Evolutionary conservation across 306 rosid species (phyloP).

Genomic region (Prosopis cineraria): DNA sequence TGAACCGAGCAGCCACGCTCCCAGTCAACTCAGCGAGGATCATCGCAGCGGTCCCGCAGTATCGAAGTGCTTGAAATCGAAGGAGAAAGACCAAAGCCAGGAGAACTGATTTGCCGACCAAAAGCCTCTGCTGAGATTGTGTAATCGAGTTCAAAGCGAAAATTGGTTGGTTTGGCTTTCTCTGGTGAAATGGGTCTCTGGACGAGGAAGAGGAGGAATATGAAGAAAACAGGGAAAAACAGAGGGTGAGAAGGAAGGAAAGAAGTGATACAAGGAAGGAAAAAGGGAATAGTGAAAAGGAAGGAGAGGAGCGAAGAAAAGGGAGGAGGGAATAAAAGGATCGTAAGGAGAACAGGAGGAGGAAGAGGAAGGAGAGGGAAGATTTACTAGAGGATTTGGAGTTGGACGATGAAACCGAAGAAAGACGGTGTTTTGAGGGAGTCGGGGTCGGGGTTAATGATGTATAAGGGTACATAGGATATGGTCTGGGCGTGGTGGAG

Average conservation of each 20-base stretch:
- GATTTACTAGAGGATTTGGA: slow-evolving; percentile 49
- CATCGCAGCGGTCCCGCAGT: slow-evolving; percentile 89
- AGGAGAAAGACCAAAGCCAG: slow-evolving; percentile 77
- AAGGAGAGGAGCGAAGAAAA: slow-evolving; percentile 80
- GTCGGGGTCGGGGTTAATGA: slow-evolving; percentile 64
- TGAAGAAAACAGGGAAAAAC: slow-evolving; percentile 43
- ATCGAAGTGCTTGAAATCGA: slow-evolving; percentile 81
- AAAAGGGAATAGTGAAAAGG: slow-evolving; percentile 72
- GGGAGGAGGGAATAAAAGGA: slow-evolving; percentile 77
- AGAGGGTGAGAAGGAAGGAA: slow-evolving; percentile 58
- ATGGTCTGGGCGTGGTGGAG: slow-evolving; percentile 38
- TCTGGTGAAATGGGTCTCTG: slow-evolving; percentile 47
- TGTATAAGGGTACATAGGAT: slow-evolving; percentile 51
- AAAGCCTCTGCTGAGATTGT: slow-evolving; percentile 47
- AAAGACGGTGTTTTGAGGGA: slow-evolving; percentile 69
- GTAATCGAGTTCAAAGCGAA: slow-evolving; percentile 48
- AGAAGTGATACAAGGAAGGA: slow-evolving; percentile 74
- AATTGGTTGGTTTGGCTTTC: slow-evolving; percentile 41
- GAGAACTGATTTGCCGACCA: slow-evolving; percentile 60
- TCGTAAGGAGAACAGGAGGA: slow-evolving; percentile 74
- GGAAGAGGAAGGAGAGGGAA: slow-evolving; percentile 66
- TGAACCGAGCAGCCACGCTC: slow-evolving; percentile 51
- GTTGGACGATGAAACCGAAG: slow-evolving; percentile 43
- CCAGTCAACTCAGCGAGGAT: slow-evolving; percentile 86
- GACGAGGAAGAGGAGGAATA: slow-evolving; percentile 42